Base-by-base conservation (phyloP, 768 basidiomycete species). In the Boletus rex-veris region DNA sequence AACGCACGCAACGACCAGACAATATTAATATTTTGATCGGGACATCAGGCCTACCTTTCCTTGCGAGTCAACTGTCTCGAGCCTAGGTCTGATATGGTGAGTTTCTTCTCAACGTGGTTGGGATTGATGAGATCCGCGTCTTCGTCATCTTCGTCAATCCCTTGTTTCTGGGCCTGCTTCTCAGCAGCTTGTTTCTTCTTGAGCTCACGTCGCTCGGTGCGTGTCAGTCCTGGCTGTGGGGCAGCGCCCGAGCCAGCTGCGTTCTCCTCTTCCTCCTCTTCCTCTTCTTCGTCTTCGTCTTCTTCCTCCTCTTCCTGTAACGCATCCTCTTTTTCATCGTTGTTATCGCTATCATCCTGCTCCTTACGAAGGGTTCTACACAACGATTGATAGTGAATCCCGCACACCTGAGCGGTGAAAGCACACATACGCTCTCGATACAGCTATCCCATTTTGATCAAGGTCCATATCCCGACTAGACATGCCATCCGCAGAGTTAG, bases 41-140 rank as follows among this genome's bases (percentile, higher is more conserved):
- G 36, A 35, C 28, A 36, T 44, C 28, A 50, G 16, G 47, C 26
- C 28, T 55, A 84, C 89, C 83, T 78, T 67, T 90, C 89, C 49
- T 81, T 75, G 54, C 90, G 77, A 31, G 83, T 73, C 24, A 85
- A 70, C 67, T 89, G 78, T 59, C 77, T 73, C 1, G 88, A 81
- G 50, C 76, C 77, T n/a, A 93, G 66, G 71, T 92, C 88, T 9
- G 86, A 77, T 42, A 93, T 85, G 56, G 80, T 88, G 73, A 91
- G 63, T 67, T 84, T 87, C 81, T 85, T 91, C 56, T 72, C 70
- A 30, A 86, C 77, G 58, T 83, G 86, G 64, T 93, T 94, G 11
- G 88, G 86, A 66, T 93, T 93, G 60, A 85, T 80, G 46, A 91
- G 72, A 57, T 90, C 81, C 0, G 78, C 77, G 56, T 93, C 89